A percentile compares a stretch with the other conserved stretches of the same genome.
phyloP scores from a whole-genome alignment of 371 early-diverging fungal species.

The Haplosporangium sp. region DNA sequence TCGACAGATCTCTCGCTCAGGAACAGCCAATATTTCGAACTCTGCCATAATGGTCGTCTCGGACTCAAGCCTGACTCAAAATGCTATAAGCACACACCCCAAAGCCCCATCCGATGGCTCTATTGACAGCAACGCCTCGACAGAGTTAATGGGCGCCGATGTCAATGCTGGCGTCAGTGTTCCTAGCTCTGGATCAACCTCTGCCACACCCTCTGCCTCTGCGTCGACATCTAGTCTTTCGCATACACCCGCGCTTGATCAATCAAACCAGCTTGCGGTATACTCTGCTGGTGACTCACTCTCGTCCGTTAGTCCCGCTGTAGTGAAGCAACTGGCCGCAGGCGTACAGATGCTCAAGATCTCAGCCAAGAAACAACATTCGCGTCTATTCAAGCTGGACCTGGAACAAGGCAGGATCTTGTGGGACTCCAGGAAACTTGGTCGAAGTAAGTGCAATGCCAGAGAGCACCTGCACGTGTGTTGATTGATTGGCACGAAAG shows the following conservation, averaged over 20 bases:
- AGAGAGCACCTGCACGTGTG: background rate
- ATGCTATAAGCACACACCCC: background rate
- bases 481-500: background rate
- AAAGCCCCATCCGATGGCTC: slow-evolving; percentile 17
- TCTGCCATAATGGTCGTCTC: slow-evolving; percentile 3
- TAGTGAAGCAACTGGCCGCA: slow-evolving; percentile 25
- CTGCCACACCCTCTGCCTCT: background rate
- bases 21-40: background rate
- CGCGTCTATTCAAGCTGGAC: slow-evolving; percentile 55
- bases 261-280: background rate
- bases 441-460: slow-evolving; percentile 40
- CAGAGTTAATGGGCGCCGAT: background rate
- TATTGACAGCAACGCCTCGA: slow-evolving; percentile 10
- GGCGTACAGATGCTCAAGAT: slow-evolving; percentile 55
- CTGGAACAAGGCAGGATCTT: slow-evolving; percentile 55
- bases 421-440: slow-evolving; percentile 59
- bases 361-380: slow-evolving; percentile 56
- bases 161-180: background rate
- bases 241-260: slow-evolving; percentile 4
- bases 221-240: background rate
- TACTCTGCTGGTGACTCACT: background rate
- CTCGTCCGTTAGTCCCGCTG: slow-evolving; percentile 14
- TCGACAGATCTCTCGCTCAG: slow-evolving; percentile 30
- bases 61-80: background rate
- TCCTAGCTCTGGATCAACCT: background rate